Evolutionary conservation across 2,329 filamentous ascomycete genomes (phyloP).

Genomic region (Aspergillus uvarum): DNA sequence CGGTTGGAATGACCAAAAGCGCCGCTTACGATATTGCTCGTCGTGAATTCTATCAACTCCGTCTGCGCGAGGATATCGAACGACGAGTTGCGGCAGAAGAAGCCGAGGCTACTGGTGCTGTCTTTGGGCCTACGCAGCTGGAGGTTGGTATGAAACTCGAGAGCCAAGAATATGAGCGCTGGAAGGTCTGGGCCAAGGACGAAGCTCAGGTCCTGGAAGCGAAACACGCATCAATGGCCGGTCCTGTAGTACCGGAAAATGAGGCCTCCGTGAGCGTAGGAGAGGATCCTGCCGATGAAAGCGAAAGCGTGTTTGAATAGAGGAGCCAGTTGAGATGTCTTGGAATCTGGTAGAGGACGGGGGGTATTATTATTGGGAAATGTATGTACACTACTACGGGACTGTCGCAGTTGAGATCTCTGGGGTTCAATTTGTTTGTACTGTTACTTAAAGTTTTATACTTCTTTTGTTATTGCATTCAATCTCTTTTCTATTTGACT

Average conservation of each 20-base stretch:
- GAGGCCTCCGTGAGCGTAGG: slow-evolving; percentile 39
- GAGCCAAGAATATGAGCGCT: slow-evolving; percentile 73
- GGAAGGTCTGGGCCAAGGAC: slow-evolving; percentile 74
- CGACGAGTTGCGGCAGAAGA: slow-evolving; percentile 83
- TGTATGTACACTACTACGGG: slow-evolving; percentile 23
- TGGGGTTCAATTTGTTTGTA: not conserved
- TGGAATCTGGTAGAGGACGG: not conserved
- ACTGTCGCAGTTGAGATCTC: slow-evolving; percentile 5
- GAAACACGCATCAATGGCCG: slow-evolving; percentile 43
- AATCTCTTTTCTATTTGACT: not conserved
- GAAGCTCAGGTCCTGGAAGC: slow-evolving; percentile 53
- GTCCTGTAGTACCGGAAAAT: slow-evolving; percentile 28
- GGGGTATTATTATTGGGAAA: not conserved
- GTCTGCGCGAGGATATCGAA: slow-evolving; percentile 80
- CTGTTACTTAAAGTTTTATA: not conserved
- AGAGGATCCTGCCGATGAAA: slow-evolving; percentile 24
- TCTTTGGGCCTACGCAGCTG: slow-evolving; percentile 75
- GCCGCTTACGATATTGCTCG: slow-evolving; percentile 83
- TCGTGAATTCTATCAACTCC: slow-evolving; percentile 83
- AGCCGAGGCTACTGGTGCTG: slow-evolving; percentile 78
- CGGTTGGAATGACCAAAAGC: slow-evolving; percentile 57
- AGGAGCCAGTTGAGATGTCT: not conserved
- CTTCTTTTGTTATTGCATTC: not conserved
- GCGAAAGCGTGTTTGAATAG: not conserved
- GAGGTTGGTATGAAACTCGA: slow-evolving; percentile 82